Evolutionary conservation across 2,329 filamentous ascomycete species (phyloP).

Genomic region (Fusarium neocosmosporiellum): DNA sequence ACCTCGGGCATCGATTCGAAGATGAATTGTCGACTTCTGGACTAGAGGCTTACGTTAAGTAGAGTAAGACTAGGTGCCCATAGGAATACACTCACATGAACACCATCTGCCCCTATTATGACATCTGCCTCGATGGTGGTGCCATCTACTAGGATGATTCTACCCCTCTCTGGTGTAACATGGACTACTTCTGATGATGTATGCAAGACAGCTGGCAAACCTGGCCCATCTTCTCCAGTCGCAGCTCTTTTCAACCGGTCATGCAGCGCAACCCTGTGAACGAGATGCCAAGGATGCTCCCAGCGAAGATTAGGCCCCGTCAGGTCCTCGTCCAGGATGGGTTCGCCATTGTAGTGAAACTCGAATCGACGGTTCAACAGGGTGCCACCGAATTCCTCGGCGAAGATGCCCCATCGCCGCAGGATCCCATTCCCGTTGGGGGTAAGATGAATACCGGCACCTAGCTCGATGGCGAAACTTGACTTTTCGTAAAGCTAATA

Average conservation of each 20-base stretch:
- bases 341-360: constrained; percentile 50
- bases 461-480: constrained; percentile 65
- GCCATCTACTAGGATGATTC: constrained; percentile 58
- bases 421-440: constrained; percentile 72
- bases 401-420: constrained; percentile 51
- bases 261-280: constrained; percentile 64
- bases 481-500: constrained; percentile 67
- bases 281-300: constrained; percentile 62
- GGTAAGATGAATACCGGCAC: constrained; percentile 70
- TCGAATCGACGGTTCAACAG: constrained; percentile 48
- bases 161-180: constrained; percentile 54
- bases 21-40: constrained; percentile 41
- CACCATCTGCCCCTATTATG: constrained; percentile 66
- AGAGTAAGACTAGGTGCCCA: rapidly evolving
- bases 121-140: constrained; percentile 58
- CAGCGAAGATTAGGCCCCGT: constrained; percentile 52
- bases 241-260: constrained; percentile 59
- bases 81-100: constrained; percentile 50
- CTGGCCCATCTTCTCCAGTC: constrained; percentile 49
- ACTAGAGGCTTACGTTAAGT: constrained; percentile 11
- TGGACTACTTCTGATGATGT: constrained; percentile 56
- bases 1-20: constrained; percentile 40
- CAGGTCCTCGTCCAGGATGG: constrained; percentile 50
- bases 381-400: constrained; percentile 54
- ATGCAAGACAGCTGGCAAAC: constrained; percentile 51